These are phyloP conservation scores for Lignosus rhinocerotis DNA, from an alignment of 1,284 basidiomycete genomes.

Conservation along the genomic window DNA sequence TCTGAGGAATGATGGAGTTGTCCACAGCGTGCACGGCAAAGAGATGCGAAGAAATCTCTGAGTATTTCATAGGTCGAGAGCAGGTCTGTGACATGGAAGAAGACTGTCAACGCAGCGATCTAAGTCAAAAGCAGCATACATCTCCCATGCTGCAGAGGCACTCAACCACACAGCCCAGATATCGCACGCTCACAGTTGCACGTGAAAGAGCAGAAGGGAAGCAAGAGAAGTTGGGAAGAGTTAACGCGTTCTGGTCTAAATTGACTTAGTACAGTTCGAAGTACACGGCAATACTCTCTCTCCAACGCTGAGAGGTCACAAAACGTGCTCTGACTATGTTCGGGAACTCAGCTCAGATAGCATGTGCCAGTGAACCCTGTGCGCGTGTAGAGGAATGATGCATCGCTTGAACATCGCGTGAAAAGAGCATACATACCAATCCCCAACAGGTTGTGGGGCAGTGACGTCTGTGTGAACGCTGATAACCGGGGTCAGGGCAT, in stretches of 20 bases:
- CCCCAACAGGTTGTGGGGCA: neutral
- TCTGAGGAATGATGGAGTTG: neutral
- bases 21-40: neutral
- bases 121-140: slow-evolving; percentile 14
- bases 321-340: neutral
- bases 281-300: neutral
- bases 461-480: neutral
- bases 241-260: neutral
- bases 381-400: neutral
- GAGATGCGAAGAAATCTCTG: neutral
- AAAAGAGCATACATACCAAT: neutral
- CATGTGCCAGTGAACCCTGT: neutral
- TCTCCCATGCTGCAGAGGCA: slow-evolving; percentile 2
- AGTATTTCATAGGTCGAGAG: neutral
- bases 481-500: neutral
- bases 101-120: slow-evolving; percentile 7
- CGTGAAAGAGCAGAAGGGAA: neutral
- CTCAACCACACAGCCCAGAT: slow-evolving; percentile 5
- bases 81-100: neutral
- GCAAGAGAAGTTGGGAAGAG: slow-evolving; percentile 5
- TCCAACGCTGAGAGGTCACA: neutral
- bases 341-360: neutral
- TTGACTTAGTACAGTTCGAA: neutral
- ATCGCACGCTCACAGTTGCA: slow-evolving; percentile 7
- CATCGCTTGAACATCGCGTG: neutral